Percentiles rank a stretch among this genome's conserved stretches.
Conservation (phyloP, 2,329 filamentous ascomycete species). For the Penicillium sp. region DNA sequence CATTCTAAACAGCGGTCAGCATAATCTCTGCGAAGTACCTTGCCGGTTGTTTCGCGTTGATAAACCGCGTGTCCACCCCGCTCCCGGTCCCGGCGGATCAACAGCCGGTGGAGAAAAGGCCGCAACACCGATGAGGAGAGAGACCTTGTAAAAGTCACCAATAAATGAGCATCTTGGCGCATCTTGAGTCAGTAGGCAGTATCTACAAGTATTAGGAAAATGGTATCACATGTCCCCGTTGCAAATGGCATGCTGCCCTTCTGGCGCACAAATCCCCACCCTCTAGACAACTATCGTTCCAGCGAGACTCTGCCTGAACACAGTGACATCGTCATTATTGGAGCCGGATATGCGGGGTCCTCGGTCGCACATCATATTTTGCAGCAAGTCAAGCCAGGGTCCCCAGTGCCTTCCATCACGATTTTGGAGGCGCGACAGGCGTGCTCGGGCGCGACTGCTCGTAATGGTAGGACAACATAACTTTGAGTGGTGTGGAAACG, state of each 20-base stretch:
- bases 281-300: slow-evolving; percentile 44
- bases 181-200: neutral
- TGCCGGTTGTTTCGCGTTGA: neutral
- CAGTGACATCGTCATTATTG: slow-evolving; percentile 48
- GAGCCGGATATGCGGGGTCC: slow-evolving; percentile 47
- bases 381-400: slow-evolving; percentile 13
- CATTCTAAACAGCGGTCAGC: neutral
- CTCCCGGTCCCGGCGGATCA: neutral
- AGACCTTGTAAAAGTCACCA: neutral
- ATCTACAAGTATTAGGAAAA: neutral
- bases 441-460: slow-evolving; percentile 45
- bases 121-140: neutral
- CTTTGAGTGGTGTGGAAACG: neutral
- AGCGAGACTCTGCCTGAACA: slow-evolving; percentile 37
- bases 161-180: neutral
- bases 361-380: slow-evolving; percentile 45
- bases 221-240: slow-evolving; percentile 11
- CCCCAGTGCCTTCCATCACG: slow-evolving; percentile 30
- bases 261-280: slow-evolving; percentile 44
- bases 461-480: slow-evolving; percentile 35
- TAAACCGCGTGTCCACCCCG: neutral
- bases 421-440: slow-evolving; percentile 43
- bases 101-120: neutral
- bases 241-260: slow-evolving; percentile 35
- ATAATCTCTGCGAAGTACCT: neutral